Evolutionary conservation across 148 eudicot species (phyloP).

Genomic region (Heliosperma pusillum): DNA sequence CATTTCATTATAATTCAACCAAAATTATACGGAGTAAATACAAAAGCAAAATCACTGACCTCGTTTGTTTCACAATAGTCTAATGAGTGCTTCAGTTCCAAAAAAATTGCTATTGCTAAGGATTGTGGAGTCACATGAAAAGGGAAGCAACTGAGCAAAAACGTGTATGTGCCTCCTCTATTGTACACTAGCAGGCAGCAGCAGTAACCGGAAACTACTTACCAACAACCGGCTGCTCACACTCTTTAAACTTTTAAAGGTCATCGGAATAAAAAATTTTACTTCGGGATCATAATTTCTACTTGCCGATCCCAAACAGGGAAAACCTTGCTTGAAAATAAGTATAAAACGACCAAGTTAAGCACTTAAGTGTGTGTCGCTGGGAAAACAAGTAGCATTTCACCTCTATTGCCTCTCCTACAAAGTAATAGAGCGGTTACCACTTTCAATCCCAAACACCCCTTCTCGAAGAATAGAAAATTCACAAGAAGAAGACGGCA

Average conservation of each 20-base stretch:
- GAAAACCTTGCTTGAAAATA: not conserved
- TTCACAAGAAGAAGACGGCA: conserved; percentile 73
- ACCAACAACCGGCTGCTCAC: not conserved
- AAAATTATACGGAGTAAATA: not conserved
- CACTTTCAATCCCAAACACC: conserved; percentile 50
- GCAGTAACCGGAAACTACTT: not conserved
- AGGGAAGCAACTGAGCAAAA: not conserved
- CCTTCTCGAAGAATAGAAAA: conserved; percentile 60
- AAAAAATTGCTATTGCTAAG: not conserved
- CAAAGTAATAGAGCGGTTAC: not conserved
- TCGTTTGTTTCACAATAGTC: not conserved
- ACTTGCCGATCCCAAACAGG: not conserved
- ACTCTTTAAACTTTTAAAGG: not conserved
- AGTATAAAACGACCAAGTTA: not conserved
- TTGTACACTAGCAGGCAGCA: not conserved
- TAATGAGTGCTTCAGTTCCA: not conserved
- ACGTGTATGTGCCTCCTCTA: not conserved
- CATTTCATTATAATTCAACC: not conserved
- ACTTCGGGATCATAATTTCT: not conserved
- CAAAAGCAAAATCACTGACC: not conserved
- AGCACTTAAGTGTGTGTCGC: not conserved
- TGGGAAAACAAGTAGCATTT: not conserved
- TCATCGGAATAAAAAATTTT: not conserved
- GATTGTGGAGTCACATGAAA: not conserved
- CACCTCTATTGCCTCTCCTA: not conserved